A percentile compares a stretch with the other conserved stretches of the same genome.
phyloP scores from a whole-genome alignment of 2,329 filamentous ascomycete species.

The Venturia effusa region DNA sequence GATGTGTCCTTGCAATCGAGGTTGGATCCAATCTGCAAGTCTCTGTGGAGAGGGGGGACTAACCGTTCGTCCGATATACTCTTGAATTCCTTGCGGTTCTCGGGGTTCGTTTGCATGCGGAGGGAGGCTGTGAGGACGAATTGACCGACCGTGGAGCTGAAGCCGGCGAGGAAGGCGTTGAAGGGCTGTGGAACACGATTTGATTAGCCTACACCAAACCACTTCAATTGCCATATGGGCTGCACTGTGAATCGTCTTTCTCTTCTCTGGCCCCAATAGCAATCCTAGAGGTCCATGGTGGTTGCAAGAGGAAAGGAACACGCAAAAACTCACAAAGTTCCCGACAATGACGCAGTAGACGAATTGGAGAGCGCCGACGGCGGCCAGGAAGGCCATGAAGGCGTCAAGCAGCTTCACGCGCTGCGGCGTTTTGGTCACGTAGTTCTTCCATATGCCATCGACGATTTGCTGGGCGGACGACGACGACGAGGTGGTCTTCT shows the following conservation, averaged over 20 bases:
- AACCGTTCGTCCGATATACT: slow-evolving; percentile 72
- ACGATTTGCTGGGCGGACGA: slow-evolving; percentile 47
- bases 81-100: slow-evolving; percentile 69
- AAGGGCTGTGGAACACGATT: slow-evolving; percentile 64
- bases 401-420: slow-evolving; percentile 83
- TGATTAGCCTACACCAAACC: not conserved
- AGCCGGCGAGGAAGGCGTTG: slow-evolving; percentile 95
- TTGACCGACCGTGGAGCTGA: slow-evolving; percentile 88
- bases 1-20: not conserved
- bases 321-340: slow-evolving; percentile 91
- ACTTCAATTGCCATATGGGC: not conserved
- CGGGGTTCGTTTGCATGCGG: slow-evolving; percentile 81
- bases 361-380: slow-evolving; percentile 85
- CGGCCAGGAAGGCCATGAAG: slow-evolving; percentile 80
- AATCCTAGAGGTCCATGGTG: not conserved
- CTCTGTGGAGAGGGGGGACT: slow-evolving; percentile 14
- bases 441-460: slow-evolving; percentile 63
- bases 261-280: not conserved
- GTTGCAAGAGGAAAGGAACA: too few species aligned
- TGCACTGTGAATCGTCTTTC: not conserved
- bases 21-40: not conserved
- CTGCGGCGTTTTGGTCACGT: slow-evolving; percentile 72
- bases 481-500: slow-evolving; percentile 17
- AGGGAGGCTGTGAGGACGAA: slow-evolving; percentile 89
- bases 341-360: slow-evolving; percentile 83